phyloP scores from a whole-genome alignment of 2,329 filamentous ascomycete species.

The Ascochyta clinopodiicola region DNA sequence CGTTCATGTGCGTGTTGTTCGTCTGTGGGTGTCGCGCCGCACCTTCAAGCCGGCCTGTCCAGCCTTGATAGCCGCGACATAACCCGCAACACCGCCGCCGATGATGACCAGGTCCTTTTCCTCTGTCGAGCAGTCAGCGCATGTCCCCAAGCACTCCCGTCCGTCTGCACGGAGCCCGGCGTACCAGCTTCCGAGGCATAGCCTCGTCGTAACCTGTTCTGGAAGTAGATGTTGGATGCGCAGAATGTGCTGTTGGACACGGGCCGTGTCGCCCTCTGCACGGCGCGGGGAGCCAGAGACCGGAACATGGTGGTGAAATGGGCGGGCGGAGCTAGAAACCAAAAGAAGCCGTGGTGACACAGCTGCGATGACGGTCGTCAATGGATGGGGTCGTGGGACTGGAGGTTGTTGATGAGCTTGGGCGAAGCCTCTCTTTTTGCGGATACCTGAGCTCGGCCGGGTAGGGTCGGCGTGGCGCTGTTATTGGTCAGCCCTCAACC shows the following conservation, averaged over 20 bases:
- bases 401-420: constrained; percentile 46
- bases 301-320: constrained; percentile 59
- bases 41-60: constrained; percentile 97
- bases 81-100: constrained; percentile 96
- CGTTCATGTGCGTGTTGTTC: background rate
- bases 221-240: constrained; percentile 54
- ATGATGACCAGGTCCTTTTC: constrained; percentile 98
- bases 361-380: constrained; percentile 42
- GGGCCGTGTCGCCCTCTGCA: constrained; percentile 51
- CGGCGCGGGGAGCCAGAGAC: constrained; percentile 57
- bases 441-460: constrained; percentile 27
- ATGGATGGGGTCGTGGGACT: constrained; percentile 46
- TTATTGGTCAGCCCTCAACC: constrained; percentile 10
- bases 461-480: constrained; percentile 31
- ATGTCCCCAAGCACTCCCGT: constrained; percentile 11
- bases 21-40: constrained; percentile 25
- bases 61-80: constrained; percentile 98
- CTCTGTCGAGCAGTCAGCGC: constrained; percentile 62
- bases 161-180: constrained; percentile 25
- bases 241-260: constrained; percentile 49
- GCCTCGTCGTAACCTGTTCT: constrained; percentile 61
- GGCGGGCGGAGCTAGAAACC: constrained; percentile 29
- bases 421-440: constrained; percentile 16
- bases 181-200: constrained; percentile 62
- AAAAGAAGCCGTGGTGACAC: constrained; percentile 40